These are phyloP conservation scores for Dichotomopilus funicola DNA, from an alignment of 2,329 filamentous ascomycete genomes.

Conservation along the genomic window DNA sequence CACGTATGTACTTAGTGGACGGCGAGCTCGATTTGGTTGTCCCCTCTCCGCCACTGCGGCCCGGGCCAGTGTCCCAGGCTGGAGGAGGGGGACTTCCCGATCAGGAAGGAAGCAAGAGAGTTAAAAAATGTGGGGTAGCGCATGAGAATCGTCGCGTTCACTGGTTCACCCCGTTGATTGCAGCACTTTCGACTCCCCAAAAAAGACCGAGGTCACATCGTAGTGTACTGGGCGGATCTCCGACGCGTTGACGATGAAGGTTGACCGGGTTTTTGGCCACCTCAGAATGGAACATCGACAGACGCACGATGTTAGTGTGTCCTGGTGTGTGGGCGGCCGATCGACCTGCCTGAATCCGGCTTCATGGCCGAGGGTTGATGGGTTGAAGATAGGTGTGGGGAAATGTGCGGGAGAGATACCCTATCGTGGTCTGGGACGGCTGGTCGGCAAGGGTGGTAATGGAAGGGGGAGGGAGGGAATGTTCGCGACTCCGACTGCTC, in stretches of 20 bases:
- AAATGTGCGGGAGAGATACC: not conserved
- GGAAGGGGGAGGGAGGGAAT: too few relatives aligned
- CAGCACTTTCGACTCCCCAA: too few relatives aligned
- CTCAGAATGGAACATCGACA: not conserved
- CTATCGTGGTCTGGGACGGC: not conserved
- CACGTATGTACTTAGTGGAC: too few relatives aligned
- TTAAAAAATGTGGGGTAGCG: too few relatives aligned
- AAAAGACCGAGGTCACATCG: too few relatives aligned
- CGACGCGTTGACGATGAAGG: too few relatives aligned
- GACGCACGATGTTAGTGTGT: not conserved
- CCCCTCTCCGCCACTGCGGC: not conserved
- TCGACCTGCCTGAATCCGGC: conserved; percentile 15
- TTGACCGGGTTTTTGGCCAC: too few relatives aligned
- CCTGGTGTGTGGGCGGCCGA: not conserved
- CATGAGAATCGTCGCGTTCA: too few relatives aligned
- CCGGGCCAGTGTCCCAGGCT: not conserved
- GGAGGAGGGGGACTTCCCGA: conserved; percentile 1
- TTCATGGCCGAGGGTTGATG: not conserved
- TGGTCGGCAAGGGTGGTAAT: too few relatives aligned
- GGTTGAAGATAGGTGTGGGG: not conserved
- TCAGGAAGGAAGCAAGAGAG: conserved; percentile 14
- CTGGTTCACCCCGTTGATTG: too few relatives aligned
- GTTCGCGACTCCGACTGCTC: too few relatives aligned
- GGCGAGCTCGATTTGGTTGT: not conserved
- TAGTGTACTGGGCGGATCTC: too few relatives aligned